These are phyloP conservation scores for Gnetum montanum DNA, from an alignment of 75 land plant species.

Conservation along the genomic window DNA sequence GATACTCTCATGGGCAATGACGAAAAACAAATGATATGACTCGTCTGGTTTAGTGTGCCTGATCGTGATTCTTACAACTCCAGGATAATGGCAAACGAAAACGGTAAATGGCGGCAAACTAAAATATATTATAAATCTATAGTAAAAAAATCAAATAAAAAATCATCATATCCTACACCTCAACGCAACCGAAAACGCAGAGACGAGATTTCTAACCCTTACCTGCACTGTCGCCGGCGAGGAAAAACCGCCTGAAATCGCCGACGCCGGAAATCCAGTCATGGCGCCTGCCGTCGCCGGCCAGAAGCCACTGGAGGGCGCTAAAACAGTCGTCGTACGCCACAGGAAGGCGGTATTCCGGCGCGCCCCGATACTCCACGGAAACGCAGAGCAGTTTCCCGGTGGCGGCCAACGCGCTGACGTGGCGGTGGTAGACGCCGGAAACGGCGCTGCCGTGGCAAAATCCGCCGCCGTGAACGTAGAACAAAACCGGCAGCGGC, in stretches of 20 bases:
- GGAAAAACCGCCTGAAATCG: constrained; percentile 23
- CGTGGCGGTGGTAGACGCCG: constrained; percentile 9
- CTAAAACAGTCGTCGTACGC: constrained; percentile 30
- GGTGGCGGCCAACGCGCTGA: constrained; percentile 8
- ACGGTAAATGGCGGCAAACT: too few relatives aligned
- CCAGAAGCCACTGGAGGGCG: constrained; percentile 23
- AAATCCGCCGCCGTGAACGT: constrained; percentile 45
- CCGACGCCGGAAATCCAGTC: constrained; percentile 16
- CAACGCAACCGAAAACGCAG: not conserved
- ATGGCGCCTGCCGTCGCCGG: not conserved
- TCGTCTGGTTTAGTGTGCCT: too few relatives aligned
- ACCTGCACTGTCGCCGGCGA: constrained; percentile 54
- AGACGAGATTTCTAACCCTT: not conserved
- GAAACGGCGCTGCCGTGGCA: constrained; percentile 9
- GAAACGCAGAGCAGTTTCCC: constrained; percentile 20
- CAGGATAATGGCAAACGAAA: too few relatives aligned
- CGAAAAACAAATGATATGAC: too few relatives aligned
- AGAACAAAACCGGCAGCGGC: constrained; percentile 23
- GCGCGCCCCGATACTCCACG: constrained; percentile 33
- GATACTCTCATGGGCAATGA: too few relatives aligned
- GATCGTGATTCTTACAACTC: too few relatives aligned
- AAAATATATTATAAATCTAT: too few relatives aligned
- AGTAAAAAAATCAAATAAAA: too few relatives aligned
- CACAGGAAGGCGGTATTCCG: constrained; percentile 31
- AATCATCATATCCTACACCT: not conserved